Evolutionary conservation across 768 basidiomycete species (phyloP).

Genomic region (Lactifluus rugatus): DNA sequence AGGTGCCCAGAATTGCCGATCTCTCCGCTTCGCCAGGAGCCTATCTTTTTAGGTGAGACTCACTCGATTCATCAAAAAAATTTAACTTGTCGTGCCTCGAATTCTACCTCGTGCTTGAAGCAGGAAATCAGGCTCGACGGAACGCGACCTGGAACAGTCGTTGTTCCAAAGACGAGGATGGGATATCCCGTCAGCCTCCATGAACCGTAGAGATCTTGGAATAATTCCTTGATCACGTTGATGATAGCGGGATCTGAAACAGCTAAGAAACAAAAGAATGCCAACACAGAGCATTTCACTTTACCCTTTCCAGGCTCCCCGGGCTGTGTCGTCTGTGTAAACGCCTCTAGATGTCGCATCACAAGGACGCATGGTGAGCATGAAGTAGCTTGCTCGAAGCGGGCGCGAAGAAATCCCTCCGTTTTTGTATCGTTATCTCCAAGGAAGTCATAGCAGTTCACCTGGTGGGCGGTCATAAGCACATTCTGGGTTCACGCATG

Average conservation of each 20-base stretch:
- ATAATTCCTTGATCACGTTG: conserved; percentile 51
- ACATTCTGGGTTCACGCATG: conserved; percentile 1
- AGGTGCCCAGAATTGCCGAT: conserved; percentile 42
- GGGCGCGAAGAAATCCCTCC: conserved; percentile 58
- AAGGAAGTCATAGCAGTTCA: conserved; percentile 77
- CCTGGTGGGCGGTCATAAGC: conserved; percentile 33
- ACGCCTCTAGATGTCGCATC: conserved; percentile 70
- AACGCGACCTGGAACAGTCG: conserved; percentile 53
- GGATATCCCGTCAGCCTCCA: conserved; percentile 61
- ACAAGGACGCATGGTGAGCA: conserved; percentile 83
- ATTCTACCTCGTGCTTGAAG: conserved; percentile 78
- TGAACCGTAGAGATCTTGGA: conserved; percentile 43
- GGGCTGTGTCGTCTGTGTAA: conserved; percentile 58
- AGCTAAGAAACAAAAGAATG: background rate
- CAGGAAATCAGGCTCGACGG: conserved; percentile 51
- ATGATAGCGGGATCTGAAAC: conserved; percentile 48
- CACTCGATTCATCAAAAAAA: background rate
- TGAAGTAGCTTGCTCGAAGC: conserved; percentile 64
- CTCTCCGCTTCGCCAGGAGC: conserved; percentile 75
- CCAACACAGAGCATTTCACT: background rate
- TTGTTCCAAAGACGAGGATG: conserved; percentile 66
- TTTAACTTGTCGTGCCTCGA: conserved; percentile 40
- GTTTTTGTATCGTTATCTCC: conserved; percentile 72
- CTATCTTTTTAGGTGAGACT: conserved; percentile 31
- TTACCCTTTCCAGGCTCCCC: conserved; percentile 57